Base-by-base conservation (phyloP, 179 eudicot genomes). In the Beta macrorhiza region DNA sequence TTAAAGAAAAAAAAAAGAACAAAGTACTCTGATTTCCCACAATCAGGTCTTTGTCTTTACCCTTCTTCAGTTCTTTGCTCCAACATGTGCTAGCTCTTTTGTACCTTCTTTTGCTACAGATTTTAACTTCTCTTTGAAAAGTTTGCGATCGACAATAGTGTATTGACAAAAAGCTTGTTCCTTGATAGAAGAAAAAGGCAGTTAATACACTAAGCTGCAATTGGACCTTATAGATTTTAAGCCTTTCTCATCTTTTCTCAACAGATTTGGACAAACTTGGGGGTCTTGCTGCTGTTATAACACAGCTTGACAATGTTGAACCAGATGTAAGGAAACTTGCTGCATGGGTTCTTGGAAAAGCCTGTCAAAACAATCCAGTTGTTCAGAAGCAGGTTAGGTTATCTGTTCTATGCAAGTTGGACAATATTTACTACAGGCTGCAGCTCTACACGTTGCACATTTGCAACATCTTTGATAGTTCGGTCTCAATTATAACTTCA, bases 281-380 rank as follows among this genome's bases (percentile, higher is more conserved):
- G 59, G 99, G 99, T 49, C 91, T 93, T 78, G 88, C 82, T 78
- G 92, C 87, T 69, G 84, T 93, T 76, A 82, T 89, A 56, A 80
- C 82, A 85, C 88, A 86, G 82, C 95, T 95, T 77, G 90, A 87
- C 80, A 84, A 85, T 80, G 65, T 85, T 53, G 90, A 90, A 56
- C 82, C 89, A 73, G 91, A 88, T 75, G 90, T 90, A 68, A 91
- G 99, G 88, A 89, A 84, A 67, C 88, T 83, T 81, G 89, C 94
- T 77, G 99, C 99, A 42, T 93, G 97, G 97, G 86, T 95, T 78
- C 84, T 95, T 84, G 99, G 98, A 29, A 92, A 86, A 88, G 98
- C 98, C 69, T 82, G 93, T 82, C 98, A 95, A 89, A 95, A 93
- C 74, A 95, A 95, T 75, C 98, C 89, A 71, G 59, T 86, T 83